A percentile compares a stretch with the other conserved stretches of the same genome.
Conservation (phyloP, 164 flowering plant genomes). For the Stephania yunnanensis region DNA sequence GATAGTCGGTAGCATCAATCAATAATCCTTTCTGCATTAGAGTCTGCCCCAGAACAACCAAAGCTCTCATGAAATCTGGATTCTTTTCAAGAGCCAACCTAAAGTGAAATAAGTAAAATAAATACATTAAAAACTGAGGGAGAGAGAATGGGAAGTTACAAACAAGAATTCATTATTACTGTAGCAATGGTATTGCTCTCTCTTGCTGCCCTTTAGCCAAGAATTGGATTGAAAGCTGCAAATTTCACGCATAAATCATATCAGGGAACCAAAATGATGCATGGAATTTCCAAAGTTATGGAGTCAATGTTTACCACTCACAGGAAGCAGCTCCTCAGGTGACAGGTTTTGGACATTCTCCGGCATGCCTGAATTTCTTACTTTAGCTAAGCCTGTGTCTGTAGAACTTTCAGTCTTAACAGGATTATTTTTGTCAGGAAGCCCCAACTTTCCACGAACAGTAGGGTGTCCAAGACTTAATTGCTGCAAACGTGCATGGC, state of each 20-base stretch:
- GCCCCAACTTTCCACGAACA: constrained; percentile 51
- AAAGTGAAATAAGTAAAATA: constrained; percentile 12
- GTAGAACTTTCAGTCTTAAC: constrained; percentile 17
- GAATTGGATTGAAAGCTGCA: constrained; percentile 53
- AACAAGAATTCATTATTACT: constrained; percentile 32
- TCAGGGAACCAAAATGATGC: constrained; percentile 3
- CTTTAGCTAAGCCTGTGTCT: constrained; percentile 14
- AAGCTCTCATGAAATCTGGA: constrained; percentile 55
- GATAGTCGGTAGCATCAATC: constrained; percentile 48
- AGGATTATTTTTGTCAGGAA: constrained; percentile 30
- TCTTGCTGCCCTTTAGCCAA: constrained; percentile 47
- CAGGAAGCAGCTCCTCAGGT: constrained; percentile 54
- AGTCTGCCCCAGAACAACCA: constrained; percentile 64
- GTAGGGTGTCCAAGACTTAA: constrained; percentile 45
- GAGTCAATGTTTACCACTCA: constrained; percentile 30
- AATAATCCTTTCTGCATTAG: constrained; percentile 37
- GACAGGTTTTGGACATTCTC: constrained; percentile 30
- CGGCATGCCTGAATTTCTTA: constrained; percentile 15
- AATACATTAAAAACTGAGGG: constrained; percentile 3
- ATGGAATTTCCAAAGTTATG: neutral
- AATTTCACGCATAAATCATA: constrained; percentile 10
- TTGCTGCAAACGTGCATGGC: constrained; percentile 48
- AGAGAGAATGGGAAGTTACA: neutral
- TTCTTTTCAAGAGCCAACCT: constrained; percentile 81
- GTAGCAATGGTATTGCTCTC: constrained; percentile 48